These are phyloP conservation scores for Pyrenopolyporus hunteri DNA, from an alignment of 495 filamentous ascomycete genomes.

Conservation along the genomic window DNA sequence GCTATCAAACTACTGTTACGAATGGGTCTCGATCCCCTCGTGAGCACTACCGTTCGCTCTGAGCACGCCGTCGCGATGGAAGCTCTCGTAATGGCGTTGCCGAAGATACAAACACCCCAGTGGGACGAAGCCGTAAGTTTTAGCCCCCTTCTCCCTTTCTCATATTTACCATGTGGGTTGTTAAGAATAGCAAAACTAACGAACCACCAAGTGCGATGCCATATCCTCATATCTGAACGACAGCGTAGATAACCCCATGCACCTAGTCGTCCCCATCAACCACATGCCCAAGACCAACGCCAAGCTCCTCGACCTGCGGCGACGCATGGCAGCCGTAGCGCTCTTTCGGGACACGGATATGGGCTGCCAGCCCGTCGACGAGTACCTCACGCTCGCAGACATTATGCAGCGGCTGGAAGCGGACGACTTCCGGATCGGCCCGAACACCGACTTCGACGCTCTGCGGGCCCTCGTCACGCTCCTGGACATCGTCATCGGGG, in stretches of 20 bases:
- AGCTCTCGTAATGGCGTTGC: constrained; percentile 28
- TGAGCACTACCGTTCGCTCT: constrained; percentile 51
- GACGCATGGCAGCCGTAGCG: constrained; percentile 75
- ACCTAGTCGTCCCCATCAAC: constrained; percentile 66
- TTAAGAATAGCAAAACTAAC: constrained; percentile 21
- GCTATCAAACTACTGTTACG: constrained; percentile 58
- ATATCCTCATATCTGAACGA: constrained; percentile 60
- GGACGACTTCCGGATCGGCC: constrained; percentile 44
- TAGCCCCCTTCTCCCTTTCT: background rate
- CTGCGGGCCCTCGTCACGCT: constrained; percentile 68
- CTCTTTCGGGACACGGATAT: constrained; percentile 61
- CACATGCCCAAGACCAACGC: constrained; percentile 61
- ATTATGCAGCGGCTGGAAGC: constrained; percentile 60
- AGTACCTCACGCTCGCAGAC: constrained; percentile 56
- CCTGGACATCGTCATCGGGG: constrained; percentile 76
- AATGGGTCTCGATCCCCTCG: constrained; percentile 62
- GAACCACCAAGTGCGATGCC: constrained; percentile 54
- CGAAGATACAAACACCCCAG: constrained; percentile 10
- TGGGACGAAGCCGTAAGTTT: constrained; percentile 42
- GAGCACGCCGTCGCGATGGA: constrained; percentile 41
- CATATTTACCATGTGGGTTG: constrained; percentile 8
- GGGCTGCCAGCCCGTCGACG: constrained; percentile 50
- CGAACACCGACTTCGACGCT: constrained; percentile 66
- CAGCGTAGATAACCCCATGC: constrained; percentile 54
- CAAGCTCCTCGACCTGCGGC: constrained; percentile 65